phyloP scores from a whole-genome alignment of 352 stramenopile genomes.

The Phytophthora pinifolia region DNA sequence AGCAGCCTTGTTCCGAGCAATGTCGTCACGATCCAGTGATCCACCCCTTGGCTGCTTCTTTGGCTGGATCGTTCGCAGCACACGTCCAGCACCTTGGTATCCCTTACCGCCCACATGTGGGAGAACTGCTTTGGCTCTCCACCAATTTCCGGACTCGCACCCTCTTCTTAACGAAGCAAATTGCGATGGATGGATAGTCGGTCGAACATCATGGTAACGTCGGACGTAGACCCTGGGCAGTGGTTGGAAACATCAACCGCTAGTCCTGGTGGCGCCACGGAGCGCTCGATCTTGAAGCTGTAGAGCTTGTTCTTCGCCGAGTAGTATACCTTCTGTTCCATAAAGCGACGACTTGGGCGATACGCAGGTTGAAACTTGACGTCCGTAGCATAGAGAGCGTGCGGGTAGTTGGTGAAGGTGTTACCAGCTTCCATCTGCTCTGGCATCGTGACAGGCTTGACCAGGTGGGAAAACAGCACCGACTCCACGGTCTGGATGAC shows the following conservation, averaged over 20 bases:
- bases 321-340: no score
- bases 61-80: not conserved
- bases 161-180: slow-evolving; percentile 5
- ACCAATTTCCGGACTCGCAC: not conserved
- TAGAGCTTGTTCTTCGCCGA: slow-evolving; percentile 23
- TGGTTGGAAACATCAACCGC: slow-evolving; percentile 12
- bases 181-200: slow-evolving; percentile 6
- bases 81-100: not conserved
- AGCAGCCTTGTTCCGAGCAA: not conserved
- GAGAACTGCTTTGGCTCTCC: slow-evolving; percentile 7
- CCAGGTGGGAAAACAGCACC: no score
- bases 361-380: no score
- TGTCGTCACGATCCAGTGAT: not conserved
- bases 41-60: not conserved
- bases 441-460: slow-evolving; percentile 1
- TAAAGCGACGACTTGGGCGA: no score
- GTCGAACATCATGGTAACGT: slow-evolving; percentile 22
- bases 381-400: no score
- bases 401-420: not conserved
- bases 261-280: slow-evolving; percentile 1
- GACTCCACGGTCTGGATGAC: slow-evolving; percentile 1
- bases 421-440: slow-evolving; percentile 1
- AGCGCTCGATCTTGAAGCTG: slow-evolving; percentile 24
- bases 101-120: no score
- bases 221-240: slow-evolving; percentile 8